A percentile compares a stretch with the other conserved stretches of the same genome.
Conservation (phyloP, 1,139 yeast species). For the Hansenula anomala region DNA sequence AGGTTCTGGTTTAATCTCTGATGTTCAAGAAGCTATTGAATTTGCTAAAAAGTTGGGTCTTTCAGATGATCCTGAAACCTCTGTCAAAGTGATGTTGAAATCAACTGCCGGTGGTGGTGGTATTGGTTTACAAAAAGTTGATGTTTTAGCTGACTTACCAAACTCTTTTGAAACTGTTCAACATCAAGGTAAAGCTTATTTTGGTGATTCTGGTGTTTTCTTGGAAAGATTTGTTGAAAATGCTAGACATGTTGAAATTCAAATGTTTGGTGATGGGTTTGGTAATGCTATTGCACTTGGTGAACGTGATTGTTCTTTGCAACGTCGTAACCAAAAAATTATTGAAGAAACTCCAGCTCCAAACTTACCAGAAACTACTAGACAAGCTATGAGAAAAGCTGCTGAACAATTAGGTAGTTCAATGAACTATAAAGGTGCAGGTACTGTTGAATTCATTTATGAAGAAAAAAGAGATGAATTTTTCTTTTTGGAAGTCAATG, state of each 20-base stretch:
- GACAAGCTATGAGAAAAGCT: constrained; percentile 71
- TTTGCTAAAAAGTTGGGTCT: constrained; percentile 62
- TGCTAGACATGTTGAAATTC: constrained; percentile 95
- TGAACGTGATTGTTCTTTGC: constrained; percentile 96
- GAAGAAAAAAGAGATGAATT: constrained; percentile 83
- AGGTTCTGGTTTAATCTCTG: constrained; percentile 77
- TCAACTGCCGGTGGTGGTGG: constrained; percentile 99
- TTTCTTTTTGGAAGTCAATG: constrained; percentile 93
- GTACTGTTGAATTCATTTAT: constrained; percentile 93
- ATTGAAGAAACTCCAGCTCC: constrained; percentile 99
- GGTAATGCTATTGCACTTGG: constrained; percentile 93
- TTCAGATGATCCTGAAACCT: constrained; percentile 56
- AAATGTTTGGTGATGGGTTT: constrained; percentile 91
- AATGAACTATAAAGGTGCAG: constrained; percentile 91
- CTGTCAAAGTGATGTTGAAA: constrained; percentile 70
- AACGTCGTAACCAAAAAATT: constrained; percentile 93
- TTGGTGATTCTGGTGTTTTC: constrained; percentile 94
- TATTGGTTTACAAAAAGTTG: constrained; percentile 92
- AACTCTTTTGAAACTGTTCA: constrained; percentile 84
- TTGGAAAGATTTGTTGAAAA: constrained; percentile 90
- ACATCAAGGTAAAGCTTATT: constrained; percentile 89
- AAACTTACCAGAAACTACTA: constrained; percentile 73
- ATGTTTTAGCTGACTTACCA: constrained; percentile 71
- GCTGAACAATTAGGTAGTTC: constrained; percentile 78
- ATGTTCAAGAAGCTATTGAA: constrained; percentile 66